Evolutionary conservation across 352 stramenopile species (phyloP).

Genomic region (Phytophthora megakarya): DNA sequence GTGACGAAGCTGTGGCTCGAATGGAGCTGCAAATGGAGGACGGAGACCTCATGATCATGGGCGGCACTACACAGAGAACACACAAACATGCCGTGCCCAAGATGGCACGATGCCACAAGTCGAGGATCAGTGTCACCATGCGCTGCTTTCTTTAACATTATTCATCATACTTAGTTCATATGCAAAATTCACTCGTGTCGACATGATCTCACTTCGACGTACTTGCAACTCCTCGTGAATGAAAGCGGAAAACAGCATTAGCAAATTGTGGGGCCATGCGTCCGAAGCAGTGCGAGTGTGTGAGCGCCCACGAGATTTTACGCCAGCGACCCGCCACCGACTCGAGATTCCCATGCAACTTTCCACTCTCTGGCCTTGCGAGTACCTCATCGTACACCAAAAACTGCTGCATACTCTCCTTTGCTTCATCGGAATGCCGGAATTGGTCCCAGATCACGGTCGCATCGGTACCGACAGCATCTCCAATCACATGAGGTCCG

Average conservation of each 20-base stretch:
- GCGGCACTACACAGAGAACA: slow-evolving; percentile 71
- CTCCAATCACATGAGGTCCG: slow-evolving; percentile 70
- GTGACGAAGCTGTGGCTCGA: slow-evolving; percentile 16
- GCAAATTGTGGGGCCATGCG: slow-evolving; percentile 47
- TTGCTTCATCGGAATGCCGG: slow-evolving; percentile 64
- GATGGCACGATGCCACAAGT: slow-evolving; percentile 49
- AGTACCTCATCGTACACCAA: slow-evolving; percentile 56
- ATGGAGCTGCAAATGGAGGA: slow-evolving; percentile 65
- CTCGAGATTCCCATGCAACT: slow-evolving; percentile 46
- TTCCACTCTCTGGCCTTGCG: slow-evolving; percentile 20
- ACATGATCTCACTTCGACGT: slow-evolving; percentile 2
- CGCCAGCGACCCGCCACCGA: slow-evolving; percentile 45
- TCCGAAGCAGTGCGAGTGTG: slow-evolving; percentile 60
- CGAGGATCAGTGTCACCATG: slow-evolving; percentile 56
- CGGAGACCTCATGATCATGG: slow-evolving; percentile 85
- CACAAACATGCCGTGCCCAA: slow-evolving; percentile 86
- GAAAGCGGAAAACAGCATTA: slow-evolving; percentile 45
- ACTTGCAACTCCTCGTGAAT: slow-evolving; percentile 27
- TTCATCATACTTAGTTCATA: slow-evolving; percentile 17
- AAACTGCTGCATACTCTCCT: slow-evolving; percentile 68
- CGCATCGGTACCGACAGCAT: slow-evolving; percentile 72
- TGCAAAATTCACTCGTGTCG: slow-evolving; percentile 17
- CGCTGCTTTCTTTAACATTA: slow-evolving; percentile 49
- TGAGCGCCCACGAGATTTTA: slow-evolving; percentile 61
- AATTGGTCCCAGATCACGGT: slow-evolving; percentile 75